Conservation (phyloP, 805 yeast species). For the Spathaspora girioi region DNA sequence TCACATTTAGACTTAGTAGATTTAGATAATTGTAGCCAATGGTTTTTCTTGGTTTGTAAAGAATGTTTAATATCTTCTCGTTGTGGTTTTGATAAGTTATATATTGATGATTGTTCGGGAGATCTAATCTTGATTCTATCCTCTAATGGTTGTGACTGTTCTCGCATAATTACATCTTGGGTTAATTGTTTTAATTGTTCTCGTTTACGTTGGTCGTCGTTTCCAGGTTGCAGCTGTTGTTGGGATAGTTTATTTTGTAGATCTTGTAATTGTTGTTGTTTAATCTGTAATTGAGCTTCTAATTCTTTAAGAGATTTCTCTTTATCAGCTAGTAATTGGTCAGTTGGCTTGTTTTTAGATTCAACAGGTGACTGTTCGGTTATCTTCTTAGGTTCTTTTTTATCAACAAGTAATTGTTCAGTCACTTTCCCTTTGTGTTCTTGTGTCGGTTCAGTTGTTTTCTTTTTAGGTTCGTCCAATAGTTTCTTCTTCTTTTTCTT, state of each 20-base stretch:
- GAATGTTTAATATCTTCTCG: conserved; percentile 9
- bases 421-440: neutral
- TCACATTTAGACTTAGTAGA: conserved; percentile 11
- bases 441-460: neutral
- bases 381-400: neutral
- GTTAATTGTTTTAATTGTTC: conserved; percentile 17
- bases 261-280: conserved; percentile 8
- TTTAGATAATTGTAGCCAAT: conserved; percentile 20
- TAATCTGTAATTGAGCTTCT: conserved; percentile 8
- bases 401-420: neutral
- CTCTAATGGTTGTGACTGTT: conserved; percentile 7
- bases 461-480: neutral
- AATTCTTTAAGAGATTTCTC: conserved; percentile 2
- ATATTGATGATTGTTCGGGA: neutral
- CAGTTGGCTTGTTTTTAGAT: conserved; percentile 1
- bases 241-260: conserved; percentile 1
- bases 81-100: conserved; percentile 3
- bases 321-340: conserved; percentile 5
- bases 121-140: neutral
- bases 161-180: conserved; percentile 15
- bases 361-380: neutral
- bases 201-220: conserved; percentile 11
- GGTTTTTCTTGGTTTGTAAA: conserved; percentile 11
- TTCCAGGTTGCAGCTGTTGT: neutral
- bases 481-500: neutral